Percentiles rank a stretch among this genome's conserved stretches.
phyloP scores from a whole-genome alignment of 2,329 filamentous ascomycete species.

The Endoconidiophora laricicola region DNA sequence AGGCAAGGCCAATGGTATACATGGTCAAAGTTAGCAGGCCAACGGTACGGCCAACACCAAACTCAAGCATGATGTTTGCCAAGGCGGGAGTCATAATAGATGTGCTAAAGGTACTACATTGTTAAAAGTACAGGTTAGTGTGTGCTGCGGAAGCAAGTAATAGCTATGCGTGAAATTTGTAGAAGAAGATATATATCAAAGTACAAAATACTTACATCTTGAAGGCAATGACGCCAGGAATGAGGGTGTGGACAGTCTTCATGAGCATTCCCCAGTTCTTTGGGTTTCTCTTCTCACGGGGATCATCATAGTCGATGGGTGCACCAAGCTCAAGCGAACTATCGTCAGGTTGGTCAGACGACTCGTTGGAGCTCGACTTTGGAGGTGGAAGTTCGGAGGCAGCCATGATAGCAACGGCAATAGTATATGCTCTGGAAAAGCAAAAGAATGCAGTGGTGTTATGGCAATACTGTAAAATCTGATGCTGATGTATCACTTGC shows the following conservation, averaged over 20 bases:
- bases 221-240: conserved; percentile 13
- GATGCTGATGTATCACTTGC: no score
- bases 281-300: conserved; percentile 13
- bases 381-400: no score
- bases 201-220: conserved; percentile 9
- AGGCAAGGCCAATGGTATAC: conserved; percentile 41
- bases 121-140: conserved; percentile 15
- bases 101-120: conserved; percentile 29
- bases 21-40: conserved; percentile 42
- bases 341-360: no score
- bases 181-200: neutral
- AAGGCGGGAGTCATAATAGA: conserved; percentile 36
- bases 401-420: no score
- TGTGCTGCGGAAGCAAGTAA: neutral
- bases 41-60: conserved; percentile 35
- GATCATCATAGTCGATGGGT: conserved; percentile 8
- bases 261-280: conserved; percentile 11
- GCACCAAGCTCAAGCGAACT: no score
- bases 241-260: conserved; percentile 11
- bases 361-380: no score
- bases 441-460: no score
- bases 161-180: neutral
- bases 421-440: no score
- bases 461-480: no score
- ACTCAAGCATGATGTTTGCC: conserved; percentile 31